A percentile compares a stretch with the other conserved stretches of the same genome.
phyloP scores from a whole-genome alignment of 148 eudicot genomes.

The Arctostaphylos glauca region DNA sequence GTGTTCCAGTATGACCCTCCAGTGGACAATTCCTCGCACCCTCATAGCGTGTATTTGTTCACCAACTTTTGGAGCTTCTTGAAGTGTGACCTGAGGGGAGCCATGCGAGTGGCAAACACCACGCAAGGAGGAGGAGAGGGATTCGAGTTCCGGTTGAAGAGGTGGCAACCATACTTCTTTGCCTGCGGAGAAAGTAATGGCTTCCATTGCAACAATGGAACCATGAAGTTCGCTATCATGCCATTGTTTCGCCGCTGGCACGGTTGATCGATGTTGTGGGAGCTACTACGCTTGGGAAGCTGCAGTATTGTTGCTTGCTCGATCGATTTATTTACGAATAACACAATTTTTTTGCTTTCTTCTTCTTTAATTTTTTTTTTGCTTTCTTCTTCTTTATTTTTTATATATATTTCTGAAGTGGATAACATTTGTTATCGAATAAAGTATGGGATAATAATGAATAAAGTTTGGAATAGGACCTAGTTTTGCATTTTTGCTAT shows the following conservation, averaged over 20 bases:
- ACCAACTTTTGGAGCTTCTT: constrained; percentile 60
- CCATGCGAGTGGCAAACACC: constrained; percentile 34
- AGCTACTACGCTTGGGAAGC: background rate
- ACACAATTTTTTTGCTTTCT: background rate
- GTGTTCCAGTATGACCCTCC: constrained; percentile 72
- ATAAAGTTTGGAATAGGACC: background rate
- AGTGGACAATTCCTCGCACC: constrained; percentile 32
- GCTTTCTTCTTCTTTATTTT: background rate
- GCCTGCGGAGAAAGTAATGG: constrained; percentile 72
- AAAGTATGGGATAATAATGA: background rate
- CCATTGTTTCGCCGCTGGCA: background rate
- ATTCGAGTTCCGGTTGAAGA: constrained; percentile 37
- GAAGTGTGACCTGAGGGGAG: constrained; percentile 55
- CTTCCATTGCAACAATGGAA: constrained; percentile 58
- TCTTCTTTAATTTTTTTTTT: too few relatives aligned
- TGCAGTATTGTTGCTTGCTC: too few relatives aligned
- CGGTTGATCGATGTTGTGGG: background rate
- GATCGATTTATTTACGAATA: background rate
- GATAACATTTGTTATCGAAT: background rate
- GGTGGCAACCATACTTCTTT: constrained; percentile 65
- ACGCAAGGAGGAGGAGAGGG: constrained; percentile 32
- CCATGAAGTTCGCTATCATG: constrained; percentile 41
- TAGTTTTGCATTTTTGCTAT: background rate
- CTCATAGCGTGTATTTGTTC: constrained; percentile 68
- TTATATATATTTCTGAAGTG: background rate